A percentile compares a stretch with the other conserved stretches of the same genome.
These are phyloP conservation scores for Ceratocystiopsis minuta DNA, from an alignment of 2,329 filamentous ascomycete genomes.

Conservation along the genomic window DNA sequence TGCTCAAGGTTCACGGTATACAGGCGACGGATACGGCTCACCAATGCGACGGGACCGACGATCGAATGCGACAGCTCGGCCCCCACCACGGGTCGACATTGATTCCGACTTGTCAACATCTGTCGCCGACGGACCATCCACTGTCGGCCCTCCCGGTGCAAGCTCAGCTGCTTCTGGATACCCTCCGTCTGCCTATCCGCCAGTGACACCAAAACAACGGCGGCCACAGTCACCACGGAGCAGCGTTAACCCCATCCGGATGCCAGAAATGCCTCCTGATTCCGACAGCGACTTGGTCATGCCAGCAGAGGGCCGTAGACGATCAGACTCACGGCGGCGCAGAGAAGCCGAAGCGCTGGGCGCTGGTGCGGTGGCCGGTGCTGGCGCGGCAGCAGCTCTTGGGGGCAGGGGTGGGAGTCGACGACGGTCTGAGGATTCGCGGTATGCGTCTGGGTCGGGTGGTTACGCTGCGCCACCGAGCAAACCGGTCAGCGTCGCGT, in stretches of 20 bases:
- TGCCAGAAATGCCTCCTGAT: conserved; percentile 38
- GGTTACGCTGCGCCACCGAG: conserved; percentile 15
- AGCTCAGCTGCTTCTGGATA: conserved; percentile 15
- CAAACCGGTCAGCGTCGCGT: conserved; percentile 36
- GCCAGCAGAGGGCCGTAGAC: conserved; percentile 24
- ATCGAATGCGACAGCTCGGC: no score
- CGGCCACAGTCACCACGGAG: conserved; percentile 12
- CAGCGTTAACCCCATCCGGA: conserved; percentile 12
- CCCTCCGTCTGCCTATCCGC: not conserved
- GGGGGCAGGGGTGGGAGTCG: conserved; percentile 2
- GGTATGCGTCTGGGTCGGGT: not conserved
- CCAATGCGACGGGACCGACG: conserved; percentile 23
- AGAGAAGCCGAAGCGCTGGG: conserved; percentile 27
- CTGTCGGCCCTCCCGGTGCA: no score
- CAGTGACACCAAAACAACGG: conserved; percentile 2
- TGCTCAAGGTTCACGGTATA: conserved; percentile 44
- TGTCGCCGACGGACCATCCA: no score
- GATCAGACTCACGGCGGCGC: conserved; percentile 26
- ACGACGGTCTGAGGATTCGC: conserved; percentile 1
- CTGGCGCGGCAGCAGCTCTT: conserved; percentile 10
- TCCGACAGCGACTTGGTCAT: conserved; percentile 26
- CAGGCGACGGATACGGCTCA: conserved; percentile 45
- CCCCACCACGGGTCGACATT: no score
- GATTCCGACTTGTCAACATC: no score
- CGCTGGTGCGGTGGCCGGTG: conserved; percentile 22